These are phyloP conservation scores for Cyberlindnera japonica DNA, from an alignment of 805 yeast genomes.

Conservation along the genomic window DNA sequence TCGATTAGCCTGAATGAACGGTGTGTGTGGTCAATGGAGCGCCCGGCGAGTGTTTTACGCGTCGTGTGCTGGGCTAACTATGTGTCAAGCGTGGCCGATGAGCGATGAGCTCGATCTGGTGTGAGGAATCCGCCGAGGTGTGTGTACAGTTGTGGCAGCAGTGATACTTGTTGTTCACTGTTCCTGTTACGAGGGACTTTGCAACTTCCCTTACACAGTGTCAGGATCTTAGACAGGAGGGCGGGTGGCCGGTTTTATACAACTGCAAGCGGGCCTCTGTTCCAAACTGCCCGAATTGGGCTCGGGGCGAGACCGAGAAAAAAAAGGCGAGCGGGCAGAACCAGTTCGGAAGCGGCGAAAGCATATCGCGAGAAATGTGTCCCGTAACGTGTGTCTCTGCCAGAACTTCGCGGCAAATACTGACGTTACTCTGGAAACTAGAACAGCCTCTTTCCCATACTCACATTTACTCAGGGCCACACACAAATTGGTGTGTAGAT, in stretches of 20 bases:
- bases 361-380: neutral
- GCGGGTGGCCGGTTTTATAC: neutral
- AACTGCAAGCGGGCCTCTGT: neutral
- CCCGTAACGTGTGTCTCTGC: neutral
- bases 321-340: too few species aligned
- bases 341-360: too few species aligned
- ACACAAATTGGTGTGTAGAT: neutral
- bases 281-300: neutral
- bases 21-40: neutral
- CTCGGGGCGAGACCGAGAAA: neutral
- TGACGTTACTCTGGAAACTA: neutral
- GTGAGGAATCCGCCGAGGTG: too few species aligned
- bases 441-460: neutral
- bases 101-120: neutral
- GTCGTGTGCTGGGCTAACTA: slow-evolving; percentile 6
- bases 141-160: too few species aligned
- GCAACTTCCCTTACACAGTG: too few species aligned
- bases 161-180: too few species aligned
- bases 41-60: slow-evolving; percentile 1
- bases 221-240: too few species aligned
- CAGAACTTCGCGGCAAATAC: neutral
- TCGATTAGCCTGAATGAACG: too few species aligned
- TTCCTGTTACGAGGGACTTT: too few species aligned
- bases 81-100: slow-evolving; percentile 3
- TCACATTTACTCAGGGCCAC: neutral